Evolutionary conservation across 257 asterid genomes (phyloP).

Genomic region (Rauvolfia tetraphylla): DNA sequence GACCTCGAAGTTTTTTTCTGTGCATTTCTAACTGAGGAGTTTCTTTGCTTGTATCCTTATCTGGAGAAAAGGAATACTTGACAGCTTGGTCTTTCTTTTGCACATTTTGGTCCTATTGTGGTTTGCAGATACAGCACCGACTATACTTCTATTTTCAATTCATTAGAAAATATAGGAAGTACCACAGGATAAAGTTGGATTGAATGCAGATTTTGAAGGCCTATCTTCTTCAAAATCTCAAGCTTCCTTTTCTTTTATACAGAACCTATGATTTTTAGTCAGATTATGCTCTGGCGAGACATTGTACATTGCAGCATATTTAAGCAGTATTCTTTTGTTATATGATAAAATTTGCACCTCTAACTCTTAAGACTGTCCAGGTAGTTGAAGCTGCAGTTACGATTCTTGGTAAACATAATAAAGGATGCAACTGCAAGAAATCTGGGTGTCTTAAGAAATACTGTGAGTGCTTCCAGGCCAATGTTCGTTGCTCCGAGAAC

Average conservation of each 20-base stretch:
- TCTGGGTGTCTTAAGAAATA: constrained; percentile 77
- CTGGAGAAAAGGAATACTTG: not conserved
- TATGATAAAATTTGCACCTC: not conserved
- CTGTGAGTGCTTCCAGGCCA: constrained; percentile 84
- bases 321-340: not conserved
- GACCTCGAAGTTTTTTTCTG: too few relatives aligned
- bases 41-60: too few relatives aligned
- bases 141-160: too few relatives aligned
- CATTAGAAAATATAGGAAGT: not conserved
- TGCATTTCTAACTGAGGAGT: not conserved
- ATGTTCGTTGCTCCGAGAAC: constrained; percentile 62
- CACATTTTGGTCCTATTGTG: not conserved
- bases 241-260: not conserved
- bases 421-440: constrained; percentile 75
- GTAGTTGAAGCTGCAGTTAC: constrained; percentile 27
- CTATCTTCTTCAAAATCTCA: not conserved
- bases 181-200: not conserved
- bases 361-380: constrained; percentile 29
- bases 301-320: not conserved
- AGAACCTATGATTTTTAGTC: not conserved
- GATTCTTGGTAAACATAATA: constrained; percentile 36
- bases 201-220: not conserved
- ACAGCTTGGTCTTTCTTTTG: not conserved
- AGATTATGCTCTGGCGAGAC: not conserved
- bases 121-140: not conserved